Percentiles rank a stretch among this genome's conserved stretches.
phyloP scores from a whole-genome alignment of 208 protist genomes.

The Zelonia costaricensis region DNA sequence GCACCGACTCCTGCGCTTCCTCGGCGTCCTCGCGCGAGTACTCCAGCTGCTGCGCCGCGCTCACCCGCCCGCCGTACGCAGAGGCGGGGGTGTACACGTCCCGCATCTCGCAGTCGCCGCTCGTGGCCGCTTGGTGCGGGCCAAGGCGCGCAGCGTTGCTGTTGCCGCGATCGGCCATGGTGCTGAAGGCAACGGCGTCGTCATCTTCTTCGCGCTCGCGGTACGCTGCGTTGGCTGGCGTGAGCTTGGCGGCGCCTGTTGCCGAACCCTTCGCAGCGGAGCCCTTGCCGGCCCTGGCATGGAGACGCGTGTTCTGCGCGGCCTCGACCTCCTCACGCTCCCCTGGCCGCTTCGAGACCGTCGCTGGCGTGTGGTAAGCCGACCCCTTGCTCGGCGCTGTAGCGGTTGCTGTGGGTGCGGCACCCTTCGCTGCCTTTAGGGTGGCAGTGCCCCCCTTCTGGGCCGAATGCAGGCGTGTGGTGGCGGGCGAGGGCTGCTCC shows the following conservation, averaged over 20 bases:
- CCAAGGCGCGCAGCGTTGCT: neutral
- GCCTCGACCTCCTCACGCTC: slow-evolving; percentile 12
- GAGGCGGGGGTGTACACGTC: slow-evolving; percentile 9
- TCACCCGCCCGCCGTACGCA: neutral
- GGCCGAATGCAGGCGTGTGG: neutral
- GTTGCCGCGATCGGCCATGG: neutral
- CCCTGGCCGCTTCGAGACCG: slow-evolving; percentile 10
- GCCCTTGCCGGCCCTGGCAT: neutral
- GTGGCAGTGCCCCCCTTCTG: neutral
- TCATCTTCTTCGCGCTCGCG: slow-evolving; percentile 4
- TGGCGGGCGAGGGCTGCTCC: neutral
- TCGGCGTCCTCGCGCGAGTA: slow-evolving; percentile 4
- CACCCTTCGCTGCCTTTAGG: neutral
- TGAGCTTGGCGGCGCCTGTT: too few species aligned
- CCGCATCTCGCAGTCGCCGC: neutral
- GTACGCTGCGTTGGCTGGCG: too few species aligned
- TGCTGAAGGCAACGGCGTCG: slow-evolving; percentile 5
- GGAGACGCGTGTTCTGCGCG: neutral
- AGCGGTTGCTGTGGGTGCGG: neutral
- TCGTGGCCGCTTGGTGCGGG: neutral
- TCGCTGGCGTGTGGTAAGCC: slow-evolving; percentile 10
- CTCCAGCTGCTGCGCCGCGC: slow-evolving; percentile 1
- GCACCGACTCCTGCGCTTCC: too few species aligned
- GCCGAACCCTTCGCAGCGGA: too few species aligned
- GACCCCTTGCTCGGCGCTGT: neutral